A percentile compares a stretch with the other conserved stretches of the same genome.
phyloP scores from a whole-genome alignment of 116 monocot species.

The Cymodocea nodosa region DNA sequence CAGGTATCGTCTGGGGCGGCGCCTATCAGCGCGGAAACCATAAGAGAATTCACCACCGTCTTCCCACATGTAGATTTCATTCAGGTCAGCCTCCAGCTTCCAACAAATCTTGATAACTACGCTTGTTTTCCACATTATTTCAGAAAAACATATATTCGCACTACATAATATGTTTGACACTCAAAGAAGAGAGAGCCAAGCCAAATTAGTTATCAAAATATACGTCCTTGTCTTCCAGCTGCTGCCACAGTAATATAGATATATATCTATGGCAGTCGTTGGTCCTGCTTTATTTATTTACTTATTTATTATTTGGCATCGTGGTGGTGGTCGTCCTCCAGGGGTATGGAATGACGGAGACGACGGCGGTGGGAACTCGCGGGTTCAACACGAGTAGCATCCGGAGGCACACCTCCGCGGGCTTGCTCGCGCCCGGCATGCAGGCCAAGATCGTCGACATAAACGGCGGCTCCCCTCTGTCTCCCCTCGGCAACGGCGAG shows the following conservation, averaged over 20 bases:
- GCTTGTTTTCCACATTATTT: too few relatives aligned
- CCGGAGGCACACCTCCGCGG: slow-evolving; percentile 47
- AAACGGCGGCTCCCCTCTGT: slow-evolving; percentile 27
- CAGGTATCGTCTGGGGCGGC: too few relatives aligned
- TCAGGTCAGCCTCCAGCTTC: slow-evolving; percentile 29
- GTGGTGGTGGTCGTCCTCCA: background rate
- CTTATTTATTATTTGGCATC: background rate
- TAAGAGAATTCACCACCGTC: slow-evolving; percentile 20
- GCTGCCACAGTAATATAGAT: too few relatives aligned
- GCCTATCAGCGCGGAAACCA: too few relatives aligned
- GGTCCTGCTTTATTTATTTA: too few relatives aligned
- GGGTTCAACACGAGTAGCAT: slow-evolving; percentile 42
- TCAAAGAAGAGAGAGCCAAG: too few relatives aligned
- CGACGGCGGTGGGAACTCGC: slow-evolving; percentile 37
- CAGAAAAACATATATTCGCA: too few relatives aligned
- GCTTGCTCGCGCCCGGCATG: slow-evolving; percentile 80
- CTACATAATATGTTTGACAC: too few relatives aligned
- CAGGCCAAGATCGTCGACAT: slow-evolving; percentile 54
- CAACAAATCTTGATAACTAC: too few relatives aligned
- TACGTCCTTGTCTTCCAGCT: too few relatives aligned
- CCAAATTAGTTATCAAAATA: too few relatives aligned
- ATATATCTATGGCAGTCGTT: too few relatives aligned
- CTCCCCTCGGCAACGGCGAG: slow-evolving; percentile 51
- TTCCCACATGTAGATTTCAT: slow-evolving; percentile 70
- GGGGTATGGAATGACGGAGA: slow-evolving; percentile 10